Percentiles rank a stretch among this genome's conserved stretches.
These are phyloP conservation scores for Trypanosoma rangeli DNA, from an alignment of 208 protist genomes.

Conservation along the genomic window DNA sequence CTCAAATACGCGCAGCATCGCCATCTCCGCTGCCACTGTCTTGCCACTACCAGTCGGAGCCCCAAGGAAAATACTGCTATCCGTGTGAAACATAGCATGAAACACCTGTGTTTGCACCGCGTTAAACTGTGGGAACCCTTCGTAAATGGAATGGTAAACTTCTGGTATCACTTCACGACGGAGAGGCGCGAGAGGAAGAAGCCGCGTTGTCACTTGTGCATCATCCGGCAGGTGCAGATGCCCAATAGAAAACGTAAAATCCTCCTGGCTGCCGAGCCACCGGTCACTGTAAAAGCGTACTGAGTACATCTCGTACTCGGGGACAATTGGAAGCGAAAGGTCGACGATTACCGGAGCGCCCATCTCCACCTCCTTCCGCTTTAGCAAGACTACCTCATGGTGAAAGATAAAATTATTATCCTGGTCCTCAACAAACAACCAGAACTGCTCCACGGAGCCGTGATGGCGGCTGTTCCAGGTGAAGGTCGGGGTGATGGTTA, in stretches of 20 bases:
- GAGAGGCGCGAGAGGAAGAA: slow-evolving; percentile 96
- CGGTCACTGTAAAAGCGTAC: slow-evolving; percentile 95
- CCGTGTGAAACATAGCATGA: slow-evolving; percentile 98
- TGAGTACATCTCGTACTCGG: slow-evolving; percentile 97
- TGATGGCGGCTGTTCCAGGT: slow-evolving; percentile 94
- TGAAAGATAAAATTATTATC: slow-evolving; percentile 95
- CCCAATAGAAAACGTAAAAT: slow-evolving; percentile 92
- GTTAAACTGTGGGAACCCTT: slow-evolving; percentile 98
- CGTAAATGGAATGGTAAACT: slow-evolving; percentile 85
- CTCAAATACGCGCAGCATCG: slow-evolving; percentile 95
- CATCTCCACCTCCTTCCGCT: slow-evolving; percentile 82
- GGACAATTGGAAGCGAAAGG: slow-evolving; percentile 96
- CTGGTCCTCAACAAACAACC: slow-evolving; percentile 97
- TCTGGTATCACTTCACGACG: slow-evolving; percentile 88
- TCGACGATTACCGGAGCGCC: slow-evolving; percentile 85
- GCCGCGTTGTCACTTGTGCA: slow-evolving; percentile 92
- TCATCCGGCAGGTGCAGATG: slow-evolving; percentile 96
- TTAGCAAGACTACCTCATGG: slow-evolving; percentile 79
- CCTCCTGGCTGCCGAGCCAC: slow-evolving; percentile 92
- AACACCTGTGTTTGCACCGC: slow-evolving; percentile 99
- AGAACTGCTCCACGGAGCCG: slow-evolving; percentile 93
- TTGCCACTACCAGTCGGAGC: slow-evolving; percentile 98
- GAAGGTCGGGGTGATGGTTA: slow-evolving; percentile 92
- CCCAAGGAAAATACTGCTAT: slow-evolving; percentile 98
- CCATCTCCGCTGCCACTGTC: slow-evolving; percentile 98